Percentiles rank a stretch among this genome's conserved stretches.
Conservation (phyloP, 352 stramenopile species). For the Albugo laibachii region DNA sequence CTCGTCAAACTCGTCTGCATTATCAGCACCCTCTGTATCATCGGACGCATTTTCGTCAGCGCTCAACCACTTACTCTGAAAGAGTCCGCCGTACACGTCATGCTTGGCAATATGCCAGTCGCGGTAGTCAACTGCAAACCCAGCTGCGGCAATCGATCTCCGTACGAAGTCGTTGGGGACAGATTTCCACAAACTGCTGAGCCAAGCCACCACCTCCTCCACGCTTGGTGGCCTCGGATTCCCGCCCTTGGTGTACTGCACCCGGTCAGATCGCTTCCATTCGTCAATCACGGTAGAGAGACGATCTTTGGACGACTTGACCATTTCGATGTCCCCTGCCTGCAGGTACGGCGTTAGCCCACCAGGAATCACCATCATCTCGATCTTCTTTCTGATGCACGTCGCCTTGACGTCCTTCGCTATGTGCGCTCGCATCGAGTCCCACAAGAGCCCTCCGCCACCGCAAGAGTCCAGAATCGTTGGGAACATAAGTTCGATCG, state of each 20-base stretch:
- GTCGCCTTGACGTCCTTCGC: constrained; percentile 6
- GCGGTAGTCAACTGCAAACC: constrained; percentile 2
- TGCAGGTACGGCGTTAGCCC: constrained; percentile 4
- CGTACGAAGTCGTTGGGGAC: neutral
- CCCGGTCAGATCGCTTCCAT: constrained; percentile 4
- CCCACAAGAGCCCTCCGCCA: constrained; percentile 1
- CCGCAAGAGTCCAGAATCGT: neutral
- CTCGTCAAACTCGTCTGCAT: too few relatives aligned
- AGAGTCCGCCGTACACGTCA: constrained; percentile 2
- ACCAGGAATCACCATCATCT: constrained; percentile 2
- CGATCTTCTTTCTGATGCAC: constrained; percentile 1
- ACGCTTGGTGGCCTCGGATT: constrained; percentile 2
- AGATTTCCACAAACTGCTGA: neutral
- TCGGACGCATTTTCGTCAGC: neutral
- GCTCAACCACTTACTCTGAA: too few relatives aligned
- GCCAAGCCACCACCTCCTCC: constrained; percentile 1
- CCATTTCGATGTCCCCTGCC: constrained; percentile 1
- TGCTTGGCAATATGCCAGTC: constrained; percentile 6
- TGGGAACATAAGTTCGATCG: constrained; percentile 3
- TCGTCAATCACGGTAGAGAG: constrained; percentile 5
- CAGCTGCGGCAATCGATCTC: neutral
- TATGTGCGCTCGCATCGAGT: constrained; percentile 10
- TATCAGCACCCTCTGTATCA: too few relatives aligned
- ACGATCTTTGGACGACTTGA: constrained; percentile 5
- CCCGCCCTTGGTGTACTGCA: constrained; percentile 2